These are phyloP conservation scores for Colletotrichum sp. DNA, from an alignment of 2,329 filamentous ascomycete species.

Conservation along the genomic window DNA sequence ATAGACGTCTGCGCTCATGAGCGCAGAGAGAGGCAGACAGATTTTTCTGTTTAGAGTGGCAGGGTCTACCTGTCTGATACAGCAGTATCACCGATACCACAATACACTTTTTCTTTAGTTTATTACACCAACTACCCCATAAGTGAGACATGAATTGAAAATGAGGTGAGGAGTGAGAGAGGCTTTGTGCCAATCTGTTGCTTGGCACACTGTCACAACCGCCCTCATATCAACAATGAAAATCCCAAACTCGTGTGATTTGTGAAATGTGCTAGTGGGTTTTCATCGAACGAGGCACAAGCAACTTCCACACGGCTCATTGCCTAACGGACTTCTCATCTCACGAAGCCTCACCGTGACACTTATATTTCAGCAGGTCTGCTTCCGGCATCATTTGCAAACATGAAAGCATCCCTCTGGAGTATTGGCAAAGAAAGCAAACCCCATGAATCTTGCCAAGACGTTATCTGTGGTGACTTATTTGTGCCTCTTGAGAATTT, in stretches of 20 bases:
- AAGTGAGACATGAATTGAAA: rapidly evolving
- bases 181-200: background rate
- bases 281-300: background rate
- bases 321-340: too few species aligned
- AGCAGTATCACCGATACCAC: background rate
- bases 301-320: background rate
- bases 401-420: background rate
- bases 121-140: background rate
- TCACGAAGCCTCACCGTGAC: too few species aligned
- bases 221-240: background rate
- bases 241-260: rapidly evolving
- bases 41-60: background rate
- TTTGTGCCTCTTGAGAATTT: background rate
- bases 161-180: rapidly evolving
- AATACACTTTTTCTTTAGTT: background rate
- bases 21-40: background rate
- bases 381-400: background rate
- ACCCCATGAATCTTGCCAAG: background rate
- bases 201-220: background rate
- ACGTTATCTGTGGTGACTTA: background rate
- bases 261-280: rapidly evolving
- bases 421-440: background rate
- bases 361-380: background rate
- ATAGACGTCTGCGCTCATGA: background rate
- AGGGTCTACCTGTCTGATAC: background rate